These are phyloP conservation scores for Truncatella angustata DNA, from an alignment of 2,329 filamentous ascomycete species.

Conservation along the genomic window DNA sequence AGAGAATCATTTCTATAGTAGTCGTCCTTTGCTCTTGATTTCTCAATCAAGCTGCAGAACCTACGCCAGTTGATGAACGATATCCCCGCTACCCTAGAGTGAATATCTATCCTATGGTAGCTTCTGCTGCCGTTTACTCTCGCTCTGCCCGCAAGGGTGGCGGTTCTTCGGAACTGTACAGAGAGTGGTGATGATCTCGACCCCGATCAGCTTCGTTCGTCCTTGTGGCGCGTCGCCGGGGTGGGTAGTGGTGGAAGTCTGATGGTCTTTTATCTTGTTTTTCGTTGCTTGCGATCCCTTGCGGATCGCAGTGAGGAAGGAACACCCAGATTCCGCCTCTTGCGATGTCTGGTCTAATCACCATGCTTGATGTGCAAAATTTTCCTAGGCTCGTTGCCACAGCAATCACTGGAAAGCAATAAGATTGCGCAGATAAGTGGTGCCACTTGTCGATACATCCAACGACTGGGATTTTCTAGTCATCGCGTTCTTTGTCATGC, in stretches of 20 bases:
- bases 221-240: slow-evolving; percentile 72
- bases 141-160: slow-evolving; percentile 61
- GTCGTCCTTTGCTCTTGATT: slow-evolving; percentile 83
- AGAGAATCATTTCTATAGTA: slow-evolving; percentile 98
- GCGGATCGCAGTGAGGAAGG: slow-evolving; percentile 52
- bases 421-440: too few species aligned
- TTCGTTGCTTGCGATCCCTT: slow-evolving; percentile 52
- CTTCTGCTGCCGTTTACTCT: slow-evolving; percentile 43
- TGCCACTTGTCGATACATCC: too few species aligned
- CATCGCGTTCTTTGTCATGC: too few species aligned
- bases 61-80: slow-evolving; percentile 93
- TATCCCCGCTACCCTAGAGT: slow-evolving; percentile 88
- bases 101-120: slow-evolving; percentile 56
- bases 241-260: slow-evolving; percentile 88
- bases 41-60: slow-evolving; percentile 89
- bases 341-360: not conserved
- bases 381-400: too few species aligned
- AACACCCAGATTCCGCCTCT: slow-evolving; percentile 15
- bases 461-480: too few species aligned
- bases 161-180: slow-evolving; percentile 62
- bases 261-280: slow-evolving; percentile 66
- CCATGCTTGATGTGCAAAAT: too few species aligned
- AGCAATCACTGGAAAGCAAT: too few species aligned
- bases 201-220: slow-evolving; percentile 62
- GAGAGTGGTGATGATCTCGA: slow-evolving; percentile 95